These are phyloP conservation scores for Ascochyta clinopodiicola DNA, from an alignment of 2,329 filamentous ascomycete genomes.

Conservation along the genomic window DNA sequence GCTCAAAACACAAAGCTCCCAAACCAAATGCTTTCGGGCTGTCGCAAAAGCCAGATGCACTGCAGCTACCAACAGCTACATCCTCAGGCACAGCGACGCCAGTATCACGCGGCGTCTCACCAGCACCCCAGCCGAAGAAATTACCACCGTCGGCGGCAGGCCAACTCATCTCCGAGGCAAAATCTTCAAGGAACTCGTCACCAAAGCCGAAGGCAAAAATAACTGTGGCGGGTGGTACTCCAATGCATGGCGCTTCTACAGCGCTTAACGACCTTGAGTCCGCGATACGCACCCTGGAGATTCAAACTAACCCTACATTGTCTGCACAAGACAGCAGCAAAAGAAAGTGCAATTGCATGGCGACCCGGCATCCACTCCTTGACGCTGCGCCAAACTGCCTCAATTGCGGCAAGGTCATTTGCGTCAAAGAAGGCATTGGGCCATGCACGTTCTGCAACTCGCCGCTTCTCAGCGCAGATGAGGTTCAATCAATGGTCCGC, in stretches of 20 bases:
- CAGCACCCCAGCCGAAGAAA: slow-evolving; percentile 57
- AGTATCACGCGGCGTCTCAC: slow-evolving; percentile 48
- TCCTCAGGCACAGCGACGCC: slow-evolving; percentile 43
- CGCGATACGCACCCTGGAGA: slow-evolving; percentile 85
- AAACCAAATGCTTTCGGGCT: slow-evolving; percentile 57
- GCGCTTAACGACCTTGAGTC: slow-evolving; percentile 72
- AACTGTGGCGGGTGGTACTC: slow-evolving; percentile 75
- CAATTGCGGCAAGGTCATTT: slow-evolving; percentile 92
- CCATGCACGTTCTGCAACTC: slow-evolving; percentile 90
- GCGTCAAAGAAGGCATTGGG: slow-evolving; percentile 89
- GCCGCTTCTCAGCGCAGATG: slow-evolving; percentile 72
- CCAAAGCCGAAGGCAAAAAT: slow-evolving; percentile 66
- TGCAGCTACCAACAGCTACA: slow-evolving; percentile 36
- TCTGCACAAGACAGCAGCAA: slow-evolving; percentile 61
- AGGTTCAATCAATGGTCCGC: slow-evolving; percentile 84
- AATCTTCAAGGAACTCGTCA: slow-evolving; percentile 60
- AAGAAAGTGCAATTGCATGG: slow-evolving; percentile 85
- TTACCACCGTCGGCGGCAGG: slow-evolving; percentile 74
- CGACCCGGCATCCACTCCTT: slow-evolving; percentile 83
- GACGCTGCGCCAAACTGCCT: slow-evolving; percentile 93
- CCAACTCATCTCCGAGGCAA: slow-evolving; percentile 80
- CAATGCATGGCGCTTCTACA: slow-evolving; percentile 82
- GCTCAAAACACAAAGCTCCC: slow-evolving; percentile 46
- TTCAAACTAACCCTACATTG: slow-evolving; percentile 85
- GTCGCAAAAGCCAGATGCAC: slow-evolving; percentile 59